phyloP scores from a whole-genome alignment of 2,329 filamentous ascomycete species.

The Trichoderma arundinaceum region DNA sequence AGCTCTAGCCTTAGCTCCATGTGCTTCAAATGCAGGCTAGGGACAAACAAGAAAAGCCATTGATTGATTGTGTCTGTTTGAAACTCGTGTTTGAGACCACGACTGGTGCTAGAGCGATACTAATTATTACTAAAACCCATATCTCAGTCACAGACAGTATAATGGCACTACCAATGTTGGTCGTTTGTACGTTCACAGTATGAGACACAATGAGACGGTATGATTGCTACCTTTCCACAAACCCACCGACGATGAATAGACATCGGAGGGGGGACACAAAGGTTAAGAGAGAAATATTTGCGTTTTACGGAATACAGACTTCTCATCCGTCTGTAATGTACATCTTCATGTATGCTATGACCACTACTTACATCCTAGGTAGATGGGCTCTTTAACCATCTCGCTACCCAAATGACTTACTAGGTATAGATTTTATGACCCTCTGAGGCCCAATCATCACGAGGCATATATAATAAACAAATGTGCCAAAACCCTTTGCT shows the following conservation, averaged over 20 bases:
- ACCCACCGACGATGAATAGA: background rate
- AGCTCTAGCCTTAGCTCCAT: too few species aligned
- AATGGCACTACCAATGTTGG: background rate
- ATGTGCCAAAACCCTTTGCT: slow-evolving; percentile 25
- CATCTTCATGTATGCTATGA: slow-evolving; percentile 27
- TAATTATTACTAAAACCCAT: too few species aligned
- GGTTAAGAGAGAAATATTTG: background rate
- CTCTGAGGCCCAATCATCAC: slow-evolving; percentile 16
- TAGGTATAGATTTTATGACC: slow-evolving; percentile 23
- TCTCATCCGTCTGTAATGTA: slow-evolving; percentile 11
- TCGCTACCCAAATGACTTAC: slow-evolving; percentile 30
- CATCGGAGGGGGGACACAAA: background rate
- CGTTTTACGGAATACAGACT: background rate
- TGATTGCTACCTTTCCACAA: background rate
- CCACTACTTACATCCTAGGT: slow-evolving; percentile 24
- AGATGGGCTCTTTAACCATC: slow-evolving; percentile 22
- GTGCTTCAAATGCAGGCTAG: too few species aligned
- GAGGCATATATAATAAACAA: slow-evolving; percentile 29
- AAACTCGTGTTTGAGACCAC: too few species aligned
- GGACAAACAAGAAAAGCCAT: too few species aligned
- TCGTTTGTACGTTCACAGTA: background rate
- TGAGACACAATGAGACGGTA: background rate
- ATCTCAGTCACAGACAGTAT: background rate
- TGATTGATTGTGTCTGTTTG: too few species aligned
- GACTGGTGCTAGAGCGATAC: too few species aligned